Evolutionary conservation across 1,284 basidiomycete species (phyloP).

Genomic region (Papiliotrema flavescens): DNA sequence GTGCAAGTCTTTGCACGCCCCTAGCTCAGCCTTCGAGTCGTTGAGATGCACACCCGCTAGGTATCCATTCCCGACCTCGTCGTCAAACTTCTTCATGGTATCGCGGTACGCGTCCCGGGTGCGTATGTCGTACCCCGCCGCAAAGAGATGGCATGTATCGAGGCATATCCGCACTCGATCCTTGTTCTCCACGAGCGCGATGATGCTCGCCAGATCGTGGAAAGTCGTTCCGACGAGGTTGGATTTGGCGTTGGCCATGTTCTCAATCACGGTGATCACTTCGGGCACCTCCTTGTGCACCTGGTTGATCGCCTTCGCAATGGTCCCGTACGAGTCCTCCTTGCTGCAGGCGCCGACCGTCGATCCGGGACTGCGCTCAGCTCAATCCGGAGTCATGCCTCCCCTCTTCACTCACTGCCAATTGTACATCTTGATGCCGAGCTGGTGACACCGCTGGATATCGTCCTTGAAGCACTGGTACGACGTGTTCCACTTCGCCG

Average conservation of each 20-base stretch:
- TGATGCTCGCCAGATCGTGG: constrained; percentile 65
- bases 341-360: constrained; percentile 65
- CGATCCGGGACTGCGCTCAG: constrained; percentile 64
- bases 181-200: constrained; percentile 69
- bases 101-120: constrained; percentile 50
- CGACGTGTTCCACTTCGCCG: constrained; percentile 69
- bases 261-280: constrained; percentile 72
- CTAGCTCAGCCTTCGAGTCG: constrained; percentile 67
- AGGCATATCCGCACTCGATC: constrained; percentile 73
- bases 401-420: constrained; percentile 63
- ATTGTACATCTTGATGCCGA: constrained; percentile 73
- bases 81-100: constrained; percentile 60
- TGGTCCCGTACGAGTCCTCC: constrained; percentile 61
- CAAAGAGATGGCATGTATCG: constrained; percentile 83
- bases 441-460: constrained; percentile 69
- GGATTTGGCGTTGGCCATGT: constrained; percentile 75
- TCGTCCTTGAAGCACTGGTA: constrained; percentile 81
- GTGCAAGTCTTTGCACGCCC: constrained; percentile 70
- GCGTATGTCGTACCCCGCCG: constrained; percentile 77
- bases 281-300: constrained; percentile 65
- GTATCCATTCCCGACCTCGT: constrained; percentile 65
- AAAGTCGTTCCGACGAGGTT: constrained; percentile 75
- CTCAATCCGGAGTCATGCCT: background rate
- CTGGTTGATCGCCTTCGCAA: constrained; percentile 70
- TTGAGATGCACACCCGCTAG: constrained; percentile 80